Conservation (phyloP, 2,329 filamentous ascomycete genomes). For the Penicillium hordei region DNA sequence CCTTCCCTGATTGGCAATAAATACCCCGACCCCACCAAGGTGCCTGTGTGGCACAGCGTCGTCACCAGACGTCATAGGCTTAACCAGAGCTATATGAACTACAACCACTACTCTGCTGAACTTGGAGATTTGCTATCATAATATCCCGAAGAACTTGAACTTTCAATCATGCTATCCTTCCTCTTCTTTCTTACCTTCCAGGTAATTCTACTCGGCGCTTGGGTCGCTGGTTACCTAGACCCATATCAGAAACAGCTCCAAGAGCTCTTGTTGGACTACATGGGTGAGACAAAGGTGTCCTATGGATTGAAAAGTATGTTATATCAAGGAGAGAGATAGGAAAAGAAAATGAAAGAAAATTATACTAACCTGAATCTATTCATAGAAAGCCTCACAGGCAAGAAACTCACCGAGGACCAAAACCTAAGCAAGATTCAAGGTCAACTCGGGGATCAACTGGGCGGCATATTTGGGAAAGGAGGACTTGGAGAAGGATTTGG, state of each 20-base stretch:
- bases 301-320: slow-evolving; percentile 29
- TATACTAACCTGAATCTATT: background rate
- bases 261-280: slow-evolving; percentile 29
- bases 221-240: slow-evolving; percentile 33
- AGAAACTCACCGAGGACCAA: slow-evolving; percentile 27
- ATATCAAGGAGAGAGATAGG: background rate
- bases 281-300: slow-evolving; percentile 32
- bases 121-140: background rate
- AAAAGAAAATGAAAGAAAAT: too few species aligned
- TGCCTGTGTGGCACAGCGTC: slow-evolving; percentile 6
- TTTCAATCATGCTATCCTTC: slow-evolving; percentile 17
- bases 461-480: slow-evolving; percentile 26
- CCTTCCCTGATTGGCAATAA: background rate
- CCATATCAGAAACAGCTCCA: slow-evolving; percentile 31
- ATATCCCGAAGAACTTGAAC: background rate
- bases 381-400: slow-evolving; percentile 26
- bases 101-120: background rate
- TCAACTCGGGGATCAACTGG: slow-evolving; percentile 24
- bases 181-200: slow-evolving; percentile 20
- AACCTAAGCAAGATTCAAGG: slow-evolving; percentile 30
- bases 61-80: slow-evolving; percentile 27
- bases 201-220: slow-evolving; percentile 22
- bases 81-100: slow-evolving; percentile 1
- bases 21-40: background rate
- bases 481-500: slow-evolving; percentile 23